These are phyloP conservation scores for Cutaneotrichosporon sp. DNA, from an alignment of 1,284 basidiomycete genomes.

Conservation along the genomic window DNA sequence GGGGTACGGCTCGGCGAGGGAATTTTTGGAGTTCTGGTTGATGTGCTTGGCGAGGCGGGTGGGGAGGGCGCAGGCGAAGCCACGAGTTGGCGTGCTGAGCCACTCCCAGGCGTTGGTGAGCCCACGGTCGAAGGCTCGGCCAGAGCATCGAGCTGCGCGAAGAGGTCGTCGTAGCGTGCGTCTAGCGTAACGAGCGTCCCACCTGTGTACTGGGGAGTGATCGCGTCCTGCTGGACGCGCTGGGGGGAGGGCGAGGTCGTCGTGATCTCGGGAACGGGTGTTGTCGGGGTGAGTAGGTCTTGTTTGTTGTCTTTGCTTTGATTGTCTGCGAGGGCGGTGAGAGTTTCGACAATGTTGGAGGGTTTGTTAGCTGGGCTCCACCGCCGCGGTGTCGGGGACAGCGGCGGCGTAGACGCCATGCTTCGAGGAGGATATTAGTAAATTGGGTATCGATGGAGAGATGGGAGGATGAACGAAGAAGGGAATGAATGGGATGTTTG, in stretches of 20 bases:
- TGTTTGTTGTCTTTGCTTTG: no score
- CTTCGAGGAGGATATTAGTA: neutral
- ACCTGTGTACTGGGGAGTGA: slow-evolving; percentile 11
- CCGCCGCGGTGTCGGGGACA: slow-evolving; percentile 38
- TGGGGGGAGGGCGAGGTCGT: slow-evolving; percentile 41
- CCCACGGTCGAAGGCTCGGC: slow-evolving; percentile 14
- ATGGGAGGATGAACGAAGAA: neutral
- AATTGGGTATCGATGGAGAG: neutral
- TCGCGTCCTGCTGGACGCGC: slow-evolving; percentile 8
- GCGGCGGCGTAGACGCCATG: slow-evolving; percentile 30
- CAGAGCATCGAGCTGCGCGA: slow-evolving; percentile 36
- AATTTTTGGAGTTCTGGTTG: neutral
- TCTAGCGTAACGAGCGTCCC: slow-evolving; percentile 6
- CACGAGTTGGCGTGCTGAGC: neutral
- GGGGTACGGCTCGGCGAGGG: neutral
- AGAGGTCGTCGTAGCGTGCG: slow-evolving; percentile 34
- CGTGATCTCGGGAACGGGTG: slow-evolving; percentile 22
- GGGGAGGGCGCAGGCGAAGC: neutral
- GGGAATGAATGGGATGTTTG: neutral
- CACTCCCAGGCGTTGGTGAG: neutral
- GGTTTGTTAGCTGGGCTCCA: slow-evolving; percentile 27
- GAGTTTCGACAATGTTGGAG: slow-evolving; percentile 28
- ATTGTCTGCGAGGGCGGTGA: slow-evolving; percentile 12
- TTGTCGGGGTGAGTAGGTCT: no score
- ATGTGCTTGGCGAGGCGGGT: neutral